Conservation (phyloP, 1,284 basidiomycete genomes). For the Moesziomyces antarcticus region DNA sequence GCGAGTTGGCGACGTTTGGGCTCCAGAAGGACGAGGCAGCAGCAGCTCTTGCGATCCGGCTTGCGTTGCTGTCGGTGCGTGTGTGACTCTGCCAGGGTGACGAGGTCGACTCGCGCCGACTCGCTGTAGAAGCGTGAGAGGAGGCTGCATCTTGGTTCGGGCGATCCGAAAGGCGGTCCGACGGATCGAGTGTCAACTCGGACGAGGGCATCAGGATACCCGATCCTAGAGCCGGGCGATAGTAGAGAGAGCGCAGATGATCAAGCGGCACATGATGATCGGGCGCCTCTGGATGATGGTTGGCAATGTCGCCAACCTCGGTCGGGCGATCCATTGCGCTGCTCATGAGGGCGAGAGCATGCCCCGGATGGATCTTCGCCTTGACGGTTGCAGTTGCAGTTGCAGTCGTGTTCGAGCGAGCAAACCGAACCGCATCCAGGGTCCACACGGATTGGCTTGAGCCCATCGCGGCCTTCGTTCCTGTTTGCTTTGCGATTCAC, state of each 20-base stretch:
- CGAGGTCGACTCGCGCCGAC: neutral
- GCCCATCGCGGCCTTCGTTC: too few species aligned
- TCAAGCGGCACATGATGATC: conserved; percentile 40
- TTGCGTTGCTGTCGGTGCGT: conserved; percentile 26
- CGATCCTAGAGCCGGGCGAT: conserved; percentile 37
- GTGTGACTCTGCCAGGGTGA: conserved; percentile 13
- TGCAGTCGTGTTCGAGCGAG: too few species aligned
- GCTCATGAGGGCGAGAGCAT: conserved; percentile 1
- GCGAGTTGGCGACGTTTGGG: conserved; percentile 29
- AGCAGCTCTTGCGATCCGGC: conserved; percentile 4
- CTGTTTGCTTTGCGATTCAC: too few species aligned
- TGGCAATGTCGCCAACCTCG: conserved; percentile 22
- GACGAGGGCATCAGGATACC: conserved; percentile 38
- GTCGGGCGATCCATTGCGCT: neutral
- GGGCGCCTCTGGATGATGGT: conserved; percentile 16
- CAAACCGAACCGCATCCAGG: too few species aligned
- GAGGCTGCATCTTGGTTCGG: neutral
- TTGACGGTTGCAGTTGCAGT: neutral
- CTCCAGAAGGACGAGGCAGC: conserved; percentile 38
- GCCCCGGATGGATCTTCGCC: neutral
- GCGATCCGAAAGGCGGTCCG: neutral
- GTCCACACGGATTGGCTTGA: too few species aligned
- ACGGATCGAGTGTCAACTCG: conserved; percentile 4
- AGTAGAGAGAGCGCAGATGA: conserved; percentile 45
- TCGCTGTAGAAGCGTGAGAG: neutral